A percentile compares a stretch with the other conserved stretches of the same genome.
phyloP scores from a whole-genome alignment of 2,329 filamentous ascomycete genomes.

The Penicillium sp. region DNA sequence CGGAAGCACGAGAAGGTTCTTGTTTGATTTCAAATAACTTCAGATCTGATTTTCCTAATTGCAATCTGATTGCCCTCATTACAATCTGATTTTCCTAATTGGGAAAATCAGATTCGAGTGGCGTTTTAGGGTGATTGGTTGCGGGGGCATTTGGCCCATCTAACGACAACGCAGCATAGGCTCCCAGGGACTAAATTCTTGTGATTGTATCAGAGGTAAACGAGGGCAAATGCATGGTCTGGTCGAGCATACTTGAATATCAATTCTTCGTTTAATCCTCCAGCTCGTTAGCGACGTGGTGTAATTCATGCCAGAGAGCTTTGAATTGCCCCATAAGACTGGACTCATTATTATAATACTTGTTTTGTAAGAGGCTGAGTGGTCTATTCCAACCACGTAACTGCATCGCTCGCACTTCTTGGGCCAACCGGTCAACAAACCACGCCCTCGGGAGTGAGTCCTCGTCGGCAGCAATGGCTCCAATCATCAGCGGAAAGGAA shows the following conservation, averaged over 20 bases:
- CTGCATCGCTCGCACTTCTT: constrained; percentile 14
- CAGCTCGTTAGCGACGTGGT: not conserved
- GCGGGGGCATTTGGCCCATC: not conserved
- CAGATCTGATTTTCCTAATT: not conserved
- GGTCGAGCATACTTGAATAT: not conserved
- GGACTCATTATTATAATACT: not conserved
- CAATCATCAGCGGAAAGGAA: constrained; percentile 24
- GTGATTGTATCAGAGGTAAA: not conserved
- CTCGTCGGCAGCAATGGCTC: constrained; percentile 22
- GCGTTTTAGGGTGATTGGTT: not conserved
- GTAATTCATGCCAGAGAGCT: not conserved
- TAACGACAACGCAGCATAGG: not conserved
- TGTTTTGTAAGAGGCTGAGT: constrained; percentile 3
- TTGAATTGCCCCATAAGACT: not conserved
- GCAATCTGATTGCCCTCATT: not conserved
- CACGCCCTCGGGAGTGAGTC: constrained; percentile 21
- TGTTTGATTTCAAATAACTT: not conserved
- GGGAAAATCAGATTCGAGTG: constrained; percentile 3
- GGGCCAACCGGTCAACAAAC: constrained; percentile 20
- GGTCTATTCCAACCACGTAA: constrained; percentile 17
- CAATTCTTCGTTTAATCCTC: not conserved
- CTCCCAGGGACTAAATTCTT: not conserved
- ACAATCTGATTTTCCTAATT: constrained; percentile 1
- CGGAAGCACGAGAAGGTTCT: not conserved
- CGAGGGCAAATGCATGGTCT: not conserved